phyloP scores from a whole-genome alignment of 768 basidiomycete genomes.

The Coprinopsis marcescibilis region DNA sequence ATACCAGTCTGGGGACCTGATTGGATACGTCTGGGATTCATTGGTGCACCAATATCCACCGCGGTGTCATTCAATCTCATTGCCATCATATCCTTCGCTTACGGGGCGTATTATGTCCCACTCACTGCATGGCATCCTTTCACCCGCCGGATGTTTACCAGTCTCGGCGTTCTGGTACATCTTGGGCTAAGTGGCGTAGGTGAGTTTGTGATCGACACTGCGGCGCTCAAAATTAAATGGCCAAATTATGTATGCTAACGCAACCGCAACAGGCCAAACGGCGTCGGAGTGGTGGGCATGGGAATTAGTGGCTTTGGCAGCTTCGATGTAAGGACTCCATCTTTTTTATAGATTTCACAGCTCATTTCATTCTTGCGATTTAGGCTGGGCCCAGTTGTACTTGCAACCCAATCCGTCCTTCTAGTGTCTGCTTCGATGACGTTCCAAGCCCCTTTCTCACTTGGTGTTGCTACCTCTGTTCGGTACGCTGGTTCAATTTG shows the following conservation, averaged over 20 bases:
- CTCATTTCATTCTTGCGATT: neutral
- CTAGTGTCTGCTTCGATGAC: conserved; percentile 69
- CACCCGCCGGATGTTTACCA: conserved; percentile 55
- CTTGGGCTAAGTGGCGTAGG: conserved; percentile 83
- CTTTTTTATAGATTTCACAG: neutral
- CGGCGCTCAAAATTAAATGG: neutral
- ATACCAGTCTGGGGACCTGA: conserved; percentile 80
- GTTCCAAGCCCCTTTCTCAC: conserved; percentile 79
- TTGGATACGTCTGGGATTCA: conserved; percentile 76
- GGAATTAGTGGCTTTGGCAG: conserved; percentile 71
- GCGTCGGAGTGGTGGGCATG: conserved; percentile 98
- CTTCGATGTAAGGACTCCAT: conserved; percentile 33
- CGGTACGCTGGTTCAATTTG: conserved; percentile 39
- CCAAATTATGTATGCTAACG: neutral
- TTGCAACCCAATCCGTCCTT: conserved; percentile 88
- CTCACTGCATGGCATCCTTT: conserved; percentile 81
- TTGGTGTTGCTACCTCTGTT: conserved; percentile 81
- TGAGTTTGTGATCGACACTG: conserved; percentile 18
- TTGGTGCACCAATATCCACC: conserved; percentile 89
- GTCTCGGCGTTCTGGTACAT: conserved; percentile 60
- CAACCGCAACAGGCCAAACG: conserved; percentile 47
- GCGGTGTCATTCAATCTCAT: conserved; percentile 88
- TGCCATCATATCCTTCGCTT: conserved; percentile 51
- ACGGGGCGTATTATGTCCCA: conserved; percentile 58
- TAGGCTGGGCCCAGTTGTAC: conserved; percentile 70